Base-by-base conservation (phyloP, 768 basidiomycete genomes). In the Clitopilus passeckerianus region DNA sequence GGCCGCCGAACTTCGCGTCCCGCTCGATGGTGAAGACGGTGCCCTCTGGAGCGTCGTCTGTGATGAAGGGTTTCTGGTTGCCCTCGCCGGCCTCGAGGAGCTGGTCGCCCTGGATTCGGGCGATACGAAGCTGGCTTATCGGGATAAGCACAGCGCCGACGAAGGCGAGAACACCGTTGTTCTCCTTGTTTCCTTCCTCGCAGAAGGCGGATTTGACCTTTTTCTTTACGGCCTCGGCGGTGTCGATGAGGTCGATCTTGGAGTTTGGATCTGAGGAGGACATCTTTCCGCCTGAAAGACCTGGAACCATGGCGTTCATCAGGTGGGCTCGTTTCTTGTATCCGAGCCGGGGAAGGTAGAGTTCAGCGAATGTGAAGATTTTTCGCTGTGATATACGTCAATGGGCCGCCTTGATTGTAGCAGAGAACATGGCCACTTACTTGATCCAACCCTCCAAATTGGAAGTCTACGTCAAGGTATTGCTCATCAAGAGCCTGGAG, bases 241-340 rank as follows among this genome's bases (percentile, higher is more conserved):
- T 71, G 72, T 98, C 96, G 62, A 99, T 86, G 74, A 98, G 93
- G 76, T 99, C 97, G 71, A 98, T 96, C 74, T 99, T 99, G 63
- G 91, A 95, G 71, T 97, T 93, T 30, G 94, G 94, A 66, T 98
- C 96, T 0, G 96, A 98, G 1, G 95, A 89, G 15, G 95, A 97
- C 97, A 99, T 98, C 71, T 99, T 99, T 16, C 93, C 92, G 33
- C 95, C 95, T 44, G 87, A 87, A 34, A 97, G 81, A 46, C 95
- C 95, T 30, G 95, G 95, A 0, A 98, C 93, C 95, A 98, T 98
- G 34, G 84, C 78, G 74, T 98, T 99, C 97, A 99, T 99, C 50
- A 99, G 80, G 71, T 99, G 97, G 0, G 95, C 91, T 34, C 96
- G 93, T 74, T 97, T 98, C 56, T 78, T 75, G 77, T 98, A 98